Evolutionary conservation across 257 asterid genomes (phyloP), one percentile per base, ranked within the genome.

Genomic region (Cordia subcordata): DNA sequence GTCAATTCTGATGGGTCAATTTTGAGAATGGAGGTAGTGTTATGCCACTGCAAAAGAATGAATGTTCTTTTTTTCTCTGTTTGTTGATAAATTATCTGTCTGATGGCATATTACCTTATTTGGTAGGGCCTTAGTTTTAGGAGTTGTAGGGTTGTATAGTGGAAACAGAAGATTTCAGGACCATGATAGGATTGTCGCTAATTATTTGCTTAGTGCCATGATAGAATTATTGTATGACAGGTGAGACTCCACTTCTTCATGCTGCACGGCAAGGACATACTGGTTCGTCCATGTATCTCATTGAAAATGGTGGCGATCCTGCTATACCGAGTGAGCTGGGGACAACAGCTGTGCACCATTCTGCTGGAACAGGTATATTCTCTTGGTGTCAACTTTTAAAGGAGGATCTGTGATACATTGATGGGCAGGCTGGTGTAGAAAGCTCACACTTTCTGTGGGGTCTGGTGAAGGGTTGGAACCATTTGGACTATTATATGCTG

Each of bases 241-340:
- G 96, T 27, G 99, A 93, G 66, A 89, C 97, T 64, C 94, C 99
- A 58, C 84, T 93, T 39, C 68, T 71, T 49, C 99, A 93, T 55
- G 95, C 97, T 76, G 91, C 99, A 42, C 69, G 96, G 58, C 94
- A 81, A 76, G 97, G 95, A 44, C 96, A 93, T 63, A 80, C 85
- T 55, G 72, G 71, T 53, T 79, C 91, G 51, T 91, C 94, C 22
- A 84, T 81, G 63, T 93, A 83, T 75, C 95, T 93, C 19, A 47
- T 83, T 15, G 83, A 93, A 58, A 55, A 67, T 49, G 97, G 96
- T 53, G 99, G 95, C 10, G 82, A 93, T 80, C 87, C 94, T 61
- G 71, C 92, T 55, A 81, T 79, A 78, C 79, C 97, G 9, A 93
- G 99, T 75, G 92, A 78, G 64, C 55, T 86, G 64, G 99, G 97